These are phyloP conservation scores for Triglochin maritima DNA, from an alignment of 106 monocot genomes.

Conservation along the genomic window DNA sequence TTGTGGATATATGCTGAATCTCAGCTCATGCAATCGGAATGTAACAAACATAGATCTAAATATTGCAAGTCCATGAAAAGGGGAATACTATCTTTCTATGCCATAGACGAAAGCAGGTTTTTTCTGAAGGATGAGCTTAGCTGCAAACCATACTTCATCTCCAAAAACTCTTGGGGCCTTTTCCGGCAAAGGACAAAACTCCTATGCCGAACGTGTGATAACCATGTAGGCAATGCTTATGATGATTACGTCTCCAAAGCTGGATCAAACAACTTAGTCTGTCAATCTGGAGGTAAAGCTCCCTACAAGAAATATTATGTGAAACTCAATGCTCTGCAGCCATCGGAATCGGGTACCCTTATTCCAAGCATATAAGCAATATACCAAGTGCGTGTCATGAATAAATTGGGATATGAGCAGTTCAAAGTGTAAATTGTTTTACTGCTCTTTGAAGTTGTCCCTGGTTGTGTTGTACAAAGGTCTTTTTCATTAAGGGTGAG, in stretches of 20 bases:
- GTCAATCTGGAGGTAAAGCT: background rate
- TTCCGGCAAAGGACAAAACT: slow-evolving; percentile 22
- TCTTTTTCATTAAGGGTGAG: too few species aligned
- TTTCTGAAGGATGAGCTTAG: slow-evolving; percentile 15
- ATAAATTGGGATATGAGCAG: too few species aligned
- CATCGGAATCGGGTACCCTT: slow-evolving; percentile 8
- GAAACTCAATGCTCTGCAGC: slow-evolving; percentile 30
- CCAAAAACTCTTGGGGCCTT: slow-evolving; percentile 22
- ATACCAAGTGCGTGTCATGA: too few species aligned
- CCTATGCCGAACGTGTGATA: slow-evolving; percentile 26
- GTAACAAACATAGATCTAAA: slow-evolving; percentile 20
- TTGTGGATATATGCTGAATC: slow-evolving; percentile 28
- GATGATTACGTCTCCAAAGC: background rate
- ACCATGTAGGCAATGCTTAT: slow-evolving; percentile 19
- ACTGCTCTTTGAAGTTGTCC: too few species aligned
- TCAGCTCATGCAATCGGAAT: slow-evolving; percentile 29
- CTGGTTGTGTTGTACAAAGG: too few species aligned
- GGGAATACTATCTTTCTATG: slow-evolving; percentile 25
- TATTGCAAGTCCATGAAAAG: slow-evolving; percentile 29
- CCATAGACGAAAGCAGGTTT: slow-evolving; percentile 32
- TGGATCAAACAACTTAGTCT: background rate
- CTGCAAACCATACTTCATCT: slow-evolving; percentile 21
- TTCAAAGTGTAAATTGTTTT: too few species aligned
- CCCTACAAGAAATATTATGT: slow-evolving; percentile 5
- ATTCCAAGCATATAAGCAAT: slow-evolving; percentile 1